phyloP scores from a whole-genome alignment of 768 basidiomycete genomes.

The Serendipita vermifera region DNA sequence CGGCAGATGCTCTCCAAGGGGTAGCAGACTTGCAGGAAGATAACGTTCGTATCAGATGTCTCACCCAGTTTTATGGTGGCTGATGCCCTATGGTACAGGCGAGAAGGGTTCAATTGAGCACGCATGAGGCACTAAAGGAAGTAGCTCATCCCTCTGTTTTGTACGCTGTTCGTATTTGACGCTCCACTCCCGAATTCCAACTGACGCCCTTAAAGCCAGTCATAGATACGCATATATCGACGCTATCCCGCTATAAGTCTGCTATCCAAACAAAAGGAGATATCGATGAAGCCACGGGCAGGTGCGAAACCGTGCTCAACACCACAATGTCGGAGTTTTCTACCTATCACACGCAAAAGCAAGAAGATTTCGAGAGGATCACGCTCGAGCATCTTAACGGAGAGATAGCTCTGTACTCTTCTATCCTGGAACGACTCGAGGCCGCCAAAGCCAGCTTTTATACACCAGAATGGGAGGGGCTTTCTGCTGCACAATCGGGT shows the following conservation, averaged over 20 bases:
- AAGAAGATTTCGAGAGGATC: constrained; percentile 49
- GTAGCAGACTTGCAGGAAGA: constrained; percentile 71
- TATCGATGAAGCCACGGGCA: constrained; percentile 50
- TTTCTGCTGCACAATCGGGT: constrained; percentile 26
- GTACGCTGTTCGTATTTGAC: constrained; percentile 41
- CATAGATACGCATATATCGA: constrained; percentile 58
- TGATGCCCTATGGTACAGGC: too few species aligned
- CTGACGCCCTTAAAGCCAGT: constrained; percentile 34
- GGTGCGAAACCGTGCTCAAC: constrained; percentile 81
- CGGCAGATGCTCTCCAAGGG: constrained; percentile 55
- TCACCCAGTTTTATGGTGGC: too few species aligned
- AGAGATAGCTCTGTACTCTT: constrained; percentile 60
- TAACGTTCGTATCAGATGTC: constrained; percentile 58
- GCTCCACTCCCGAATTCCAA: not conserved
- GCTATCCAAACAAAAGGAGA: constrained; percentile 34
- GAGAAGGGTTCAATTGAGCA: constrained; percentile 52
- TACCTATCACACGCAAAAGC: constrained; percentile 59
- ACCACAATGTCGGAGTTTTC: constrained; percentile 83
- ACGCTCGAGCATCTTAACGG: constrained; percentile 61
- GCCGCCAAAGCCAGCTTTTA: constrained; percentile 45
- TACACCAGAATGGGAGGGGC: constrained; percentile 33
- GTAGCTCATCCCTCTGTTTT: constrained; percentile 62
- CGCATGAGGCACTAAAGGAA: constrained; percentile 62
- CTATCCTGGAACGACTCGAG: constrained; percentile 49
- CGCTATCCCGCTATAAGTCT: constrained; percentile 51